Conservation (phyloP, 1,284 basidiomycete genomes). For the Malassezia globosa region DNA sequence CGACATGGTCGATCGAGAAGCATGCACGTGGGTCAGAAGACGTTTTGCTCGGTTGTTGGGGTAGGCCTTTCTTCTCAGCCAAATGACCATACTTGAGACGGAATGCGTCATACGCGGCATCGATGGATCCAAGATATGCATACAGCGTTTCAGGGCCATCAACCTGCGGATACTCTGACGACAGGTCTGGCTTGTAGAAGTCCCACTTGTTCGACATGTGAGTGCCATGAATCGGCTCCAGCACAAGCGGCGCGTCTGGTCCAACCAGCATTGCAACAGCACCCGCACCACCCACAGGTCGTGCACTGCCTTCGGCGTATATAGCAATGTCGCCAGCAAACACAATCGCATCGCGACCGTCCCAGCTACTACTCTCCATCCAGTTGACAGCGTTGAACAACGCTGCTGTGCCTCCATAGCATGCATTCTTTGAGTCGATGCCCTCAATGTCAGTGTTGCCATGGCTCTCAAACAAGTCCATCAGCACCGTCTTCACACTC, state of each 20-base stretch:
- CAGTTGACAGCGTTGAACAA: conserved; percentile 89
- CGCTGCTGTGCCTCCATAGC: conserved; percentile 95
- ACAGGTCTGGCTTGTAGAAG: conserved; percentile 47
- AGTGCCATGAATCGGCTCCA: conserved; percentile 90
- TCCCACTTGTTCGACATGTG: conserved; percentile 91
- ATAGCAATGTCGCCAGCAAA: conserved; percentile 96
- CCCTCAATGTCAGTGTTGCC: conserved; percentile 98
- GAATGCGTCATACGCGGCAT: conserved; percentile 77
- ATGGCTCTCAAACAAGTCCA: conserved; percentile 84
- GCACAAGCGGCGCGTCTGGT: conserved; percentile 82
- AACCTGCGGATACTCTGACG: conserved; percentile 78
- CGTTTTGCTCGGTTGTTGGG: conserved; percentile 50
- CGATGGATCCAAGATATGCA: conserved; percentile 86
- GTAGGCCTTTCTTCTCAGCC: conserved; percentile 23
- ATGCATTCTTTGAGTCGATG: conserved; percentile 97
- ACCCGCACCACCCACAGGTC: conserved; percentile 93
- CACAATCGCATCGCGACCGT: conserved; percentile 93
- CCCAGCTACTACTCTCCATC: conserved; percentile 94
- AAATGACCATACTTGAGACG: conserved; percentile 65
- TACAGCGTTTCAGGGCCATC: conserved; percentile 93
- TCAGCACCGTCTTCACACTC: conserved; percentile 93
- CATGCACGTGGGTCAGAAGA: conserved; percentile 7
- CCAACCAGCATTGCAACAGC: conserved; percentile 90
- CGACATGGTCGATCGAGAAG: conserved; percentile 58
- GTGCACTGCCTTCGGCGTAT: conserved; percentile 87